phyloP scores from a whole-genome alignment of 805 yeast genomes.

The Saccharomycopsis amapae region DNA sequence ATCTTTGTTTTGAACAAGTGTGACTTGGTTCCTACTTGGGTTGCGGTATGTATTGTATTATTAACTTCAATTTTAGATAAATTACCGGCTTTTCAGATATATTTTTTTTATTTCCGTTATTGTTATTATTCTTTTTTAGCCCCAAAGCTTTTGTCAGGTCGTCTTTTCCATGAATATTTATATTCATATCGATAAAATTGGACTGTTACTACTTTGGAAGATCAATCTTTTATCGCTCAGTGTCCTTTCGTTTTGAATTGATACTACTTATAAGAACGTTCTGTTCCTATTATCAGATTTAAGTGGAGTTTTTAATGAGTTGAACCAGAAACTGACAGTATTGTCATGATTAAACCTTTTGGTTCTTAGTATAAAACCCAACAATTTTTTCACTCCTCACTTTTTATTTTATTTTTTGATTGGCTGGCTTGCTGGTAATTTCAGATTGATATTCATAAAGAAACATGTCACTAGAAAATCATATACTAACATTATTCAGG shows the following conservation, averaged over 20 bases:
- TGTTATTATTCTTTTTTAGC: conserved; percentile 16
- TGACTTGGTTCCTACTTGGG: conserved; percentile 98
- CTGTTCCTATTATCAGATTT: conserved; percentile 30
- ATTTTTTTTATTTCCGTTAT: conserved; percentile 20
- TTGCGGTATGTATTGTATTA: conserved; percentile 76
- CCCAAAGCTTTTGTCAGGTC: conserved; percentile 92
- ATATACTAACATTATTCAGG: conserved; percentile 46
- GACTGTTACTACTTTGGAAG: conserved; percentile 99
- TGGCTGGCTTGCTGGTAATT: too few species aligned
- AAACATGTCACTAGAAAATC: neutral
- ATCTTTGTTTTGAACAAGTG: conserved; percentile 93
- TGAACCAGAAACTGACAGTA: conserved; percentile 31
- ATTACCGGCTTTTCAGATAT: conserved; percentile 4
- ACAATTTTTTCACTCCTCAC: conserved; percentile 13
- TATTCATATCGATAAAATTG: conserved; percentile 39
- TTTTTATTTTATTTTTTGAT: conserved; percentile 11
- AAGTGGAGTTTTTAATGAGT: conserved; percentile 41
- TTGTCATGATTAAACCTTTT: conserved; percentile 1
- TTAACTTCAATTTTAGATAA: conserved; percentile 10
- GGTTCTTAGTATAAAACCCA: conserved; percentile 21
- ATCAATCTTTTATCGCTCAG: conserved; percentile 55
- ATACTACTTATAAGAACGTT: conserved; percentile 21
- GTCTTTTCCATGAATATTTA: conserved; percentile 30
- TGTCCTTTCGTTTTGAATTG: conserved; percentile 43
- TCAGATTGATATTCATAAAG: neutral